Evolutionary conservation across 768 basidiomycete genomes (phyloP), one percentile per base, ranked within the genome.

Genomic region (Naematelia aurantialba): DNA sequence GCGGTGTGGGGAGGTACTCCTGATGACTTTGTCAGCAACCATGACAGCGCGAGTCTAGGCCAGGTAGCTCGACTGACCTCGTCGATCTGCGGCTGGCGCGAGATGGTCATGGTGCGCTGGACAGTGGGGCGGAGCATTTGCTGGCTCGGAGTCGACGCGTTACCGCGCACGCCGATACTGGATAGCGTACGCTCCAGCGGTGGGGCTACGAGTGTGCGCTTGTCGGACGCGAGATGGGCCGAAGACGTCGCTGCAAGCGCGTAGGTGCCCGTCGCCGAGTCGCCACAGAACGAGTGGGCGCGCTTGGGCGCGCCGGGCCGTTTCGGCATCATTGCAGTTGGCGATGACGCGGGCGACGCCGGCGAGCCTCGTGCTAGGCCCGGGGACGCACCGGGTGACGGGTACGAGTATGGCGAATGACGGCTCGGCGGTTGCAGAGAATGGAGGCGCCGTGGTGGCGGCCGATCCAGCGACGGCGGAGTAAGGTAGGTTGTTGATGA

Each of bases 151-250:
- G 52, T 17, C 11, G 25, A 27, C 11, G 27, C 34, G 34, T 52
- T 52, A 24, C 52, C 52, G 4, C 30, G 25, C n/a, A 24, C 30
- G 17, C 59, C 59, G 19, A 58, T 50, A 51, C 56, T 58, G 19
- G 56, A 48, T 13, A 60, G n/a, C 11, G 59, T 60, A 29, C 59
- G 42, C 29, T 60, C 59, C 34, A 60, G 42, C n/a, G 53, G 53
- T 1, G 59, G 59, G 3, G 59, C 59, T 2, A 60, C 29, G 24
- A 60, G 26, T 2, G 13, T 30, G 17, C 34, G 21, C 39, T 60
- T 60, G 29, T 60, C 59, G 13, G 19, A 14, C n/a, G 45, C 19
- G 17, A 60, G 27, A 25, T 58, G 48, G n/a, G 24, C n/a, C 22
- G 59, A 19, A 3, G 29, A 25, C 3, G 54, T 53, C 22, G 54